Evolutionary conservation across 164 flowering plant genomes (phyloP).

Genomic region (Saururus chinensis): DNA sequence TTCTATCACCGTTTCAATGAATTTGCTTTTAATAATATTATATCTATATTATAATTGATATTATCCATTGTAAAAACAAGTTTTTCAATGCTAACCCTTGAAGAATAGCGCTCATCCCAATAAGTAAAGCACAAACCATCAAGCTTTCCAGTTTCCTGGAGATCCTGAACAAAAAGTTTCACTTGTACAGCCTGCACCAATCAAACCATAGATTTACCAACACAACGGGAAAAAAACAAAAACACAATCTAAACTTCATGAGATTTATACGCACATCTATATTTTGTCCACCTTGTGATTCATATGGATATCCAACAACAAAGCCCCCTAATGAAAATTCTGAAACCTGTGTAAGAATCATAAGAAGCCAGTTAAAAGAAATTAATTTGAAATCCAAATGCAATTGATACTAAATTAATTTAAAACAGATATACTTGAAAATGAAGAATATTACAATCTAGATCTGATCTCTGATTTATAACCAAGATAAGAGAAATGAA

Average conservation of each 20-base stretch:
- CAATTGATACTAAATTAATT: not conserved
- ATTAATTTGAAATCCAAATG: not conserved
- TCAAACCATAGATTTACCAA: not conserved
- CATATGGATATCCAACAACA: conserved; percentile 63
- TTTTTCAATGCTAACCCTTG: conserved; percentile 43
- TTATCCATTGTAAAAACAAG: not conserved
- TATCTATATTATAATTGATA: not conserved
- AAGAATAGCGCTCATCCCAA: conserved; percentile 77
- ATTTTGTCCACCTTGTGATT: conserved; percentile 11
- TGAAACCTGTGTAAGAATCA: conserved; percentile 42
- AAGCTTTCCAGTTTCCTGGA: conserved; percentile 51
- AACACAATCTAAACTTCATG: not conserved
- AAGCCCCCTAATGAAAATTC: conserved; percentile 57
- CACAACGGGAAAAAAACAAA: not conserved
- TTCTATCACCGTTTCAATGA: too few relatives aligned
- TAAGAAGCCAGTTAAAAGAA: not conserved
- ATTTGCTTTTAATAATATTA: not conserved
- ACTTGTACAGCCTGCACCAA: conserved; percentile 47
- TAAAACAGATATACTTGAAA: not conserved
- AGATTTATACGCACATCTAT: conserved; percentile 32
- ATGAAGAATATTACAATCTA: too few relatives aligned
- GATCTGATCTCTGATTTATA: too few relatives aligned
- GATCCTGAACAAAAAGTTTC: conserved; percentile 58
- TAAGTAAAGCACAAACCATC: conserved; percentile 58
- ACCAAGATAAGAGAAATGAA: too few relatives aligned